phyloP scores from a whole-genome alignment of 1,284 basidiomycete genomes.

The Cryptococcus sp. region DNA sequence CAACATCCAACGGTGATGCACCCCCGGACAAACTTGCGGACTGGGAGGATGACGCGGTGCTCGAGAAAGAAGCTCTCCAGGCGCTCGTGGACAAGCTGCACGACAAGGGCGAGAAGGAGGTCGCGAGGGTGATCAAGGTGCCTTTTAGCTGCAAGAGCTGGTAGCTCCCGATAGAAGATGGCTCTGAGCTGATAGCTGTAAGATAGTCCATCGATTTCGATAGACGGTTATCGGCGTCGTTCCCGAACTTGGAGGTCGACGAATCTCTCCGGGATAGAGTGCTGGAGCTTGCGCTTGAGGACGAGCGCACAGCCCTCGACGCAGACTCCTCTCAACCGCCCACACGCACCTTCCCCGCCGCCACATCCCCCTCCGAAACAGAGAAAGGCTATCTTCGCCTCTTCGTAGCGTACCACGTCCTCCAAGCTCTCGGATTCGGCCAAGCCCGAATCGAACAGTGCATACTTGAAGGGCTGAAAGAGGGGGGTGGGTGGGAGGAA shows the following conservation, averaged over 20 bases:
- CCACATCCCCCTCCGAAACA: slow-evolving; percentile 24
- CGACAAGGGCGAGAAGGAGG: slow-evolving; percentile 86
- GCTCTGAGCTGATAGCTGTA: background rate
- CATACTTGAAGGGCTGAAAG: slow-evolving; percentile 50
- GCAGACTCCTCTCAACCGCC: slow-evolving; percentile 1
- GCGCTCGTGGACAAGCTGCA: slow-evolving; percentile 73
- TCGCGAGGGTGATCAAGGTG: slow-evolving; percentile 64
- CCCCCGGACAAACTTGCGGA: slow-evolving; percentile 2
- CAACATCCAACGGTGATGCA: background rate
- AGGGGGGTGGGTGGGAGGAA: slow-evolving; percentile 74
- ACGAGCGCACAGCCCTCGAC: slow-evolving; percentile 35
- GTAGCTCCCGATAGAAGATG: background rate
- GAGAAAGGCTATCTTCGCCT: slow-evolving; percentile 72
- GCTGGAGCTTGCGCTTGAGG: slow-evolving; percentile 45
- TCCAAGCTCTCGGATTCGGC: slow-evolving; percentile 79
- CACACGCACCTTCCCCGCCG: slow-evolving; percentile 2
- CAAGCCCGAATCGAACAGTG: slow-evolving; percentile 54
- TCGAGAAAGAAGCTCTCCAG: slow-evolving; percentile 22
- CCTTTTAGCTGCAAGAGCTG: slow-evolving; percentile 10
- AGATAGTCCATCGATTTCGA: slow-evolving; percentile 77
- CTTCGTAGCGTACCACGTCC: slow-evolving; percentile 73
- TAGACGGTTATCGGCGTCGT: slow-evolving; percentile 65
- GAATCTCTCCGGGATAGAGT: slow-evolving; percentile 60
- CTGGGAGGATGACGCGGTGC: slow-evolving; percentile 27
- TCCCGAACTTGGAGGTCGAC: slow-evolving; percentile 67